Evolutionary conservation across 108 stramenopile species (phyloP).

Genomic region (Conticribra guillardii): DNA sequence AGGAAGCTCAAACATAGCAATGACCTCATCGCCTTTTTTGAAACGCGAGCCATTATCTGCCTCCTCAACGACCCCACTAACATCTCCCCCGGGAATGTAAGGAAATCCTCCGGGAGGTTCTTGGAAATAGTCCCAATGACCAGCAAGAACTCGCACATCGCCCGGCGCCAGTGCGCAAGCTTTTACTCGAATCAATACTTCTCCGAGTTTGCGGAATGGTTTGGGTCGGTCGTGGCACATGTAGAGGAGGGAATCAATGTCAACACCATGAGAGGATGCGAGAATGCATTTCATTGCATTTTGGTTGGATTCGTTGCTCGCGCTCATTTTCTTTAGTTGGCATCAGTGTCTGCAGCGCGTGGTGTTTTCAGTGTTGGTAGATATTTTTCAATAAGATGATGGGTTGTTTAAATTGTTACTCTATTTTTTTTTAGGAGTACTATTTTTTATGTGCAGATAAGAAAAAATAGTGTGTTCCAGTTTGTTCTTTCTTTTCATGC

Average conservation of each 20-base stretch:
- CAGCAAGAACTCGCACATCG: slow-evolving; percentile 51
- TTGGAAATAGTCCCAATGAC: slow-evolving; percentile 47
- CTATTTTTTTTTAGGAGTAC: no score
- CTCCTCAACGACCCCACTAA: slow-evolving; percentile 58
- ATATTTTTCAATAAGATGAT: no score
- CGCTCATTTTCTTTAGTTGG: no score
- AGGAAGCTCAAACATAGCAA: slow-evolving; percentile 47
- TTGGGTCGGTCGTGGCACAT: slow-evolving; percentile 19
- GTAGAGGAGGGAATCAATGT: slow-evolving; percentile 29
- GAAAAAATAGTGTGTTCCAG: no score
- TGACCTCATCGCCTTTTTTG: slow-evolving; percentile 42
- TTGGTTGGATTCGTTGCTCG: no score
- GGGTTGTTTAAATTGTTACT: no score
- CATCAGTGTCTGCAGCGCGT: no score
- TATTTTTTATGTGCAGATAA: no score
- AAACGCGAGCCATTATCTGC: slow-evolving; percentile 40
- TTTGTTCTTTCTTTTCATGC: no score
- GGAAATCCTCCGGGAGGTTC: slow-evolving; percentile 33
- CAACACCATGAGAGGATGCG: no score
- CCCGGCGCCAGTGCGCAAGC: slow-evolving; percentile 61
- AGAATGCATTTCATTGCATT: no score
- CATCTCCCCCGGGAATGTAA: slow-evolving; percentile 62
- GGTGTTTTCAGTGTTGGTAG: no score
- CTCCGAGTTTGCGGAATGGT: slow-evolving; percentile 28
- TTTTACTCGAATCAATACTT: slow-evolving; percentile 44